Evolutionary conservation across 371 early-diverging fungal genomes (phyloP), one percentile per base, ranked within the genome.

Genomic region (Saksenaea vasiformis): DNA sequence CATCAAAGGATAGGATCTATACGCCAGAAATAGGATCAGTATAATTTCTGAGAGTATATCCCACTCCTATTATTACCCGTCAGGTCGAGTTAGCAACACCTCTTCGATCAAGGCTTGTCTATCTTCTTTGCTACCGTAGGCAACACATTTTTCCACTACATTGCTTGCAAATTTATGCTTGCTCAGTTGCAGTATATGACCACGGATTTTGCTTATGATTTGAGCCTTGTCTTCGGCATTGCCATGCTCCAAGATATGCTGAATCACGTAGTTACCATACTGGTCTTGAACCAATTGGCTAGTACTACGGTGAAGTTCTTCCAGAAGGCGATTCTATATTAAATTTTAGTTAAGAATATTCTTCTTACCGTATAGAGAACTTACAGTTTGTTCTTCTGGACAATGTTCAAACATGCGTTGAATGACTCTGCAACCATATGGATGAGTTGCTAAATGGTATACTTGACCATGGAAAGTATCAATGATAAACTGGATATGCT

Each of bases 101-200:
- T 98, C 97, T 22, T 94, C 93, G 57, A 98, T 94, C 59, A 99
- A 79, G 28, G 78, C 66, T 54, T 82, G 86, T 47, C 93, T 86
- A 66, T 95, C 92, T 24, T 76, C 77, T 44, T 80, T 74, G 64
- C 79, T 84, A 15, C 93, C 95, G 70, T 84, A 88, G 1, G 93
- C 88, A 37, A 96, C 92, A 72, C 94, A 95, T 66, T 95, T 95
- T 69, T 98, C 99, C 26, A 98, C 93, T 8, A 99, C 99, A 70
- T 99, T 99, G 62, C 93, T 93, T 3, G 99, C 99, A 91, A 99
- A 99, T 82, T 99, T 99, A 85, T 99, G 99, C 69, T 93, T 95
- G 79, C 91, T 90, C 77, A 97, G 84, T 65, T 86, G 87, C 58
- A 96, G 76, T 2, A 95, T 93, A 64, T 95, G 91, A 0, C 96